Evolutionary conservation across 2,329 filamentous ascomycete genomes (phyloP), one percentile per base, ranked within the genome.

Genomic region (Ilyonectria mors-panacis): DNA sequence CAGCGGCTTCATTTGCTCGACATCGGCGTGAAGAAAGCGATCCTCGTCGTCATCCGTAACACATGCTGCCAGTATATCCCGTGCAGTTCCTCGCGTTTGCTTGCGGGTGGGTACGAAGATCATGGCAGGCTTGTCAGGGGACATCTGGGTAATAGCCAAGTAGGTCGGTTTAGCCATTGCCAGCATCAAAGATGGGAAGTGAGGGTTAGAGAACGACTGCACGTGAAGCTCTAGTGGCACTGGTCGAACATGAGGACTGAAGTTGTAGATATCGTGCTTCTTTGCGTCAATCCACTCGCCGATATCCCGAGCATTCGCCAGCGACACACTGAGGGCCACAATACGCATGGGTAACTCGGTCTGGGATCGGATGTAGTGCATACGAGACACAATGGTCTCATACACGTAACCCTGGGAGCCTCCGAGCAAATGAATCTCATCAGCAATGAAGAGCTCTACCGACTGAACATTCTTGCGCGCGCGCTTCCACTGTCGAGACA

Each of bases 181-280:
- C 73, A 99, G 88, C 96, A 99, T 99, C 45, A 99, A 87, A 12
- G 96, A 98, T 4, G 96, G 97, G 84, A 97, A 98, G 78, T 99
- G 97, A 53, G 97, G 94, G 67, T 97, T 97, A 30, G 92, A 93
- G 83, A 96, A 99, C 1, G 95, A 95, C 81, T 99, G 96, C 54
- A 99, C 92, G 78, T 98, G 94, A 64, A 99, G 88, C 79, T 98
- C 95, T 35, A 99, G 85, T 23, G 95, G 95, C 19, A 98, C 90
- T 1, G 94, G 93, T 63, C 97, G 92, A 68, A 95, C 91, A 76
- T 95, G 92, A 2, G 96, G 96, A 75, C 94, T 97, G 84, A 99
- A 99, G 83, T 99, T 99, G 87, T 95, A 99, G 70, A 97, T 97
- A 55, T 96, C 97, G 79, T 99, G 96, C 85, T 98, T 98, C 80